These are phyloP conservation scores for Saururus chinensis DNA, from an alignment of 164 flowering plant genomes.

Conservation along the genomic window DNA sequence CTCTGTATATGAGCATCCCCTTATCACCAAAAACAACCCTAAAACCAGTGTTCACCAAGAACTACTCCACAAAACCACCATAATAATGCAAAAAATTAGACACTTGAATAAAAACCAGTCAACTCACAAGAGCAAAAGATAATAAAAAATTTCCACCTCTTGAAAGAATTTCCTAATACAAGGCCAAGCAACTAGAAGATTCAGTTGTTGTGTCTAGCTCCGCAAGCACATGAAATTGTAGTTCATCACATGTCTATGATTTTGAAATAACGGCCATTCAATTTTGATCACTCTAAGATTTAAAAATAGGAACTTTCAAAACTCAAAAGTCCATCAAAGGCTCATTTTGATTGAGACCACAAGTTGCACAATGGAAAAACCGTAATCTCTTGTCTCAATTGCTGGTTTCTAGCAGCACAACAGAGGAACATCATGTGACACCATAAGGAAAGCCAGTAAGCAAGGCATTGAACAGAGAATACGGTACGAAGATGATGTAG, in stretches of 20 bases:
- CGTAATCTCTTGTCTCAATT: not conserved
- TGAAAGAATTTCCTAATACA: constrained; percentile 53
- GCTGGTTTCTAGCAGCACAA: too few species aligned
- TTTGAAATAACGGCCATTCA: not conserved
- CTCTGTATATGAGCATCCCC: constrained; percentile 35
- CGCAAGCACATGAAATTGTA: constrained; percentile 45
- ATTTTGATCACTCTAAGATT: not conserved
- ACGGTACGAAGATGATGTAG: not conserved
- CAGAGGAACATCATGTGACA: too few species aligned
- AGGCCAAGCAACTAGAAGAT: constrained; percentile 36
- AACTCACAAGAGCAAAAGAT: too few species aligned
- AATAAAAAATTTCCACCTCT: constrained; percentile 30
- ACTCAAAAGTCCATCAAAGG: not conserved
- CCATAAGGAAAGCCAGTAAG: too few species aligned
- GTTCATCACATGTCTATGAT: too few species aligned
- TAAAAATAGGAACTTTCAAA: too few species aligned
- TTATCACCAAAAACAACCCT: constrained; percentile 49
- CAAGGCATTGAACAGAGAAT: not conserved
- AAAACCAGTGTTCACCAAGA: constrained; percentile 49
- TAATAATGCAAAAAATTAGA: too few species aligned
- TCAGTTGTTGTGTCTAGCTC: constrained; percentile 68
- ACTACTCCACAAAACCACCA: constrained; percentile 18
- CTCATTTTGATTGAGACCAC: not conserved
- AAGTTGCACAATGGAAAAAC: not conserved
- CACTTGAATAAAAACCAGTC: not conserved